Evolutionary conservation across 495 filamentous ascomycete genomes (phyloP).

Genomic region (Aspergillus affinis): DNA sequence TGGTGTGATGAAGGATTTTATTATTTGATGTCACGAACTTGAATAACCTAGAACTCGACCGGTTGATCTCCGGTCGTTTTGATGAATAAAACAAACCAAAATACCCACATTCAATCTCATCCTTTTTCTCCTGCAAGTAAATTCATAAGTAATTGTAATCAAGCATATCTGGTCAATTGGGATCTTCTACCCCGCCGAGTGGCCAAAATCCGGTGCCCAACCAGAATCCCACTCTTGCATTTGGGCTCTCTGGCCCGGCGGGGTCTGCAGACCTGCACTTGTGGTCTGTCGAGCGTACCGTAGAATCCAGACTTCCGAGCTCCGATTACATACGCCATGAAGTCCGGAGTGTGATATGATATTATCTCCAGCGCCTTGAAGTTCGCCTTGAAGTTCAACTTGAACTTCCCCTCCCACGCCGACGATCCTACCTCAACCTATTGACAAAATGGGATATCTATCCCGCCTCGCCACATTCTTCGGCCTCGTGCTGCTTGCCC

Average conservation of each 20-base stretch:
- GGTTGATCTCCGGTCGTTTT: constrained; percentile 16
- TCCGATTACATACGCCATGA: background rate
- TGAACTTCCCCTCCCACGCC: background rate
- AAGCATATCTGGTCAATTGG: background rate
- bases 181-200: background rate
- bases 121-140: background rate
- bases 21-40: constrained; percentile 34
- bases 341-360: background rate
- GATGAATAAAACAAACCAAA: constrained; percentile 26
- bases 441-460: constrained; percentile 59
- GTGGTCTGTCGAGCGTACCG: background rate
- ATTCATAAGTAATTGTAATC: background rate
- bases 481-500: constrained; percentile 65
- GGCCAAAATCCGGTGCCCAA: constrained; percentile 5
- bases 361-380: background rate
- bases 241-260: background rate
- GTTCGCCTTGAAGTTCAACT: background rate
- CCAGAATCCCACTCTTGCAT: too few relatives aligned
- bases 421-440: background rate
- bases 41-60: constrained; percentile 24
- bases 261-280: background rate
- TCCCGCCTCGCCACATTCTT: constrained; percentile 62
- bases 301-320: constrained; percentile 9
- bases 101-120: background rate
- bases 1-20: constrained; percentile 41